These are phyloP conservation scores for Naganishia sp. DNA, from an alignment of 1,284 basidiomycete species.

Conservation along the genomic window DNA sequence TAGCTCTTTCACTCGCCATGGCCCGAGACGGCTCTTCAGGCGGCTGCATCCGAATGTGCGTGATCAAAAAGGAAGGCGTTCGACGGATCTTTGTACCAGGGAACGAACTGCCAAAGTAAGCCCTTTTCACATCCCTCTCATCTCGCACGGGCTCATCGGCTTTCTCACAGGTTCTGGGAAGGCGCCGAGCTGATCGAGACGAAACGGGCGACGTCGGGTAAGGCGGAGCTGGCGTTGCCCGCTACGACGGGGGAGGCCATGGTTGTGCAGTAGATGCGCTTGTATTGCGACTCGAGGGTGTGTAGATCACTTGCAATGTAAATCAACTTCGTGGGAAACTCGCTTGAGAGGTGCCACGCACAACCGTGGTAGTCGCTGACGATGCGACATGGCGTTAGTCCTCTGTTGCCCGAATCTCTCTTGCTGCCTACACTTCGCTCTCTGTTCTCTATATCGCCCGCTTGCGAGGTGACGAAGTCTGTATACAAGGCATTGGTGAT, in stretches of 20 bases:
- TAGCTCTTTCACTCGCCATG: constrained; percentile 94
- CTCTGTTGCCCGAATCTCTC: too few species aligned
- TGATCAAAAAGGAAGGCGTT: constrained; percentile 88
- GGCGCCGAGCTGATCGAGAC: constrained; percentile 34
- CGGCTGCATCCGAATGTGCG: constrained; percentile 94
- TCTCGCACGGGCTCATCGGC: neutral
- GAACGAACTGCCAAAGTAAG: constrained; percentile 70
- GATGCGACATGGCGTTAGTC: too few species aligned
- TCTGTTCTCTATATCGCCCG: too few species aligned
- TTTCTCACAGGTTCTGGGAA: constrained; percentile 34
- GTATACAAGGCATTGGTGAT: too few species aligned
- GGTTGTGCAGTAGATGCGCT: constrained; percentile 28
- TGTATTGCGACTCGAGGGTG: too few species aligned
- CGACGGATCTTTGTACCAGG: constrained; percentile 95
- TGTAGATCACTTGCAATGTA: too few species aligned
- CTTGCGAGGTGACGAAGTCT: too few species aligned
- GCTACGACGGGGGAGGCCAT: constrained; percentile 25
- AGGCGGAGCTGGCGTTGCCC: constrained; percentile 25
- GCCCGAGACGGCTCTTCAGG: constrained; percentile 96
- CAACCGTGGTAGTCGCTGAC: too few species aligned
- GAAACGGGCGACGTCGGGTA: constrained; percentile 32
- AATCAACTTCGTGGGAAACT: too few species aligned
- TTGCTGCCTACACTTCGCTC: too few species aligned
- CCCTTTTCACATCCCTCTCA: neutral
- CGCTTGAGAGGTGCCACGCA: too few species aligned